A percentile compares a stretch with the other conserved stretches of the same genome.
Evolutionary conservation across 1,139 yeast genomes (phyloP).

Genomic region (Taphrina pruni): DNA sequence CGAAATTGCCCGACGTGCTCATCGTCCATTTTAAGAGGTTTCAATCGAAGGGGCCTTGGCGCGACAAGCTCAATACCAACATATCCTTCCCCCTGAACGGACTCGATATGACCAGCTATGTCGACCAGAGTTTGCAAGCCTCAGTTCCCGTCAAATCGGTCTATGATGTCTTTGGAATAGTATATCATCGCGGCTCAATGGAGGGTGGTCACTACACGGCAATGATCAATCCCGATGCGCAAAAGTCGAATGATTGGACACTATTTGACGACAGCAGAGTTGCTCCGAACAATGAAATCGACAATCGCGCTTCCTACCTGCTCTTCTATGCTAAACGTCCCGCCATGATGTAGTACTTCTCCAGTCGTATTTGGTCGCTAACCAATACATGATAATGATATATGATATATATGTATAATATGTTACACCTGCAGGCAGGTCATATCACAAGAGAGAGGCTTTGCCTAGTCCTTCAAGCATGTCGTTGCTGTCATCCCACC

Average conservation of each 20-base stretch:
- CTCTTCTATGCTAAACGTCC: constrained; percentile 35
- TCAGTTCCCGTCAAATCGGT: constrained; percentile 54
- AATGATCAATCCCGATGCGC: constrained; percentile 68
- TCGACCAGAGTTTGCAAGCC: constrained; percentile 54
- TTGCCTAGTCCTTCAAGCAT: neutral
- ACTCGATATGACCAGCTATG: constrained; percentile 74
- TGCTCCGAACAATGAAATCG: constrained; percentile 34
- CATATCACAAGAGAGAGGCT: neutral
- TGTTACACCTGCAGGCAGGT: neutral
- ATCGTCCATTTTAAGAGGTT: constrained; percentile 84
- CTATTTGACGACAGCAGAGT: constrained; percentile 76
- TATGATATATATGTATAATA: constrained; percentile 4
- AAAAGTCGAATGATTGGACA: constrained; percentile 64
- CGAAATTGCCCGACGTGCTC: constrained; percentile 73
- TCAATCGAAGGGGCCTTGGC: constrained; percentile 56
- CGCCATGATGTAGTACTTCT: neutral
- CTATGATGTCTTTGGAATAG: constrained; percentile 81
- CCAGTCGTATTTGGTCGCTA: neutral
- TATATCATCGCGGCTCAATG: constrained; percentile 82
- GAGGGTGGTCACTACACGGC: constrained; percentile 94
- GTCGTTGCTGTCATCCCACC: neutral
- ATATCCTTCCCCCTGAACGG: constrained; percentile 64
- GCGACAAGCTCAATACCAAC: constrained; percentile 67
- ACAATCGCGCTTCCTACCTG: constrained; percentile 32
- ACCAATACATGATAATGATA: neutral